Conservation (phyloP, 176 grass and related monocot species). For the Oropetium thomaeum region DNA sequence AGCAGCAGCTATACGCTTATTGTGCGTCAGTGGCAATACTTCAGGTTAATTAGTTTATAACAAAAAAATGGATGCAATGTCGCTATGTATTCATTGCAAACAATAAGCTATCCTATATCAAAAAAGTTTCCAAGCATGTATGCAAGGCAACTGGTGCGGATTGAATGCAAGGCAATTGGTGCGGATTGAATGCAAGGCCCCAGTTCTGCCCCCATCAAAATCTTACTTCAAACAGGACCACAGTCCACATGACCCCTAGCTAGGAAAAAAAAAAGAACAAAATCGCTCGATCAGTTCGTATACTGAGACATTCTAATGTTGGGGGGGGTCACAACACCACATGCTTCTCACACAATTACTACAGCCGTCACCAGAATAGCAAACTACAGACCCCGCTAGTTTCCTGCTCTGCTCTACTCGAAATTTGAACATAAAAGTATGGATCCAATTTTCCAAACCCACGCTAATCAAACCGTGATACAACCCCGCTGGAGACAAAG, state of each 20-base stretch:
- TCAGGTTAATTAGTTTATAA: not conserved
- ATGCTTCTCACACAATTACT: slow-evolving; percentile 13
- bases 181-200: slow-evolving; percentile 25
- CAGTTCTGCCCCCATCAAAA: not conserved
- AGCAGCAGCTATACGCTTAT: slow-evolving; percentile 10
- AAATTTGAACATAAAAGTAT: slow-evolving; percentile 3
- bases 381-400: slow-evolving; percentile 4
- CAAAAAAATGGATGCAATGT: not conserved
- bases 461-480: slow-evolving; percentile 9
- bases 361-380: slow-evolving; percentile 9
- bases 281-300: not conserved
- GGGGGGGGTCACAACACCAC: not conserved
- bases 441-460: not conserved
- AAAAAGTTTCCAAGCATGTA: slow-evolving; percentile 20
- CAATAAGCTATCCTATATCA: not conserved
- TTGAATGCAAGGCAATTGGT: slow-evolving; percentile 31
- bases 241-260: not conserved
- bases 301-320: not conserved
- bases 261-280: not conserved
- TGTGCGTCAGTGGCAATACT: not conserved
- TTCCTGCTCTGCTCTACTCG: not conserved
- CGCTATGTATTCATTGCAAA: slow-evolving; percentile 3
- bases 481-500: not conserved
- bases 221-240: slow-evolving; percentile 26
- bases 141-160: slow-evolving; percentile 7